Evolutionary conservation across 345 rosid species (phyloP).

Genomic region (Clausena lansium): DNA sequence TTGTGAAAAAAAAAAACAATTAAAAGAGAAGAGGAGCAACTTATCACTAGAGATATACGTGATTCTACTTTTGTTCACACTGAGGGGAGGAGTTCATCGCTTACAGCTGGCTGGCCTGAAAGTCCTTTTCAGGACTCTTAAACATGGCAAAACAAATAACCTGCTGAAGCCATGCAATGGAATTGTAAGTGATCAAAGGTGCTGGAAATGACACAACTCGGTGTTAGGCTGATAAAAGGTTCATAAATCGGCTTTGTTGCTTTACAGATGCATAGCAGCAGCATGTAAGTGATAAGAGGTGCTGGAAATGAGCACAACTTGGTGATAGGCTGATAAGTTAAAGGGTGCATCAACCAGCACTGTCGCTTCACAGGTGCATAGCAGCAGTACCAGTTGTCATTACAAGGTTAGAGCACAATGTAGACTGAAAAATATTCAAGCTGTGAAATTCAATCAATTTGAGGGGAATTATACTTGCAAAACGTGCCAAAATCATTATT

Average conservation of each 20-base stretch:
- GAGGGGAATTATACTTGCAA: not conserved
- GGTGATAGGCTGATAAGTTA: too few species aligned
- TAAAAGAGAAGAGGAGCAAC: too few species aligned
- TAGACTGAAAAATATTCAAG: not conserved
- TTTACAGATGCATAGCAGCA: too few species aligned
- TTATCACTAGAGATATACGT: not conserved
- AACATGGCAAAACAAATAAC: not conserved
- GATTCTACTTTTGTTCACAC: not conserved
- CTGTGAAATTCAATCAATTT: slow-evolving; percentile 2
- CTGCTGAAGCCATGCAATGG: not conserved
- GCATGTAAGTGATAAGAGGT: too few species aligned
- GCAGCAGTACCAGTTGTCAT: too few species aligned
- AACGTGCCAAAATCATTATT: too few species aligned
- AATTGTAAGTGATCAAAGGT: not conserved
- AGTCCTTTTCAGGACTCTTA: not conserved
- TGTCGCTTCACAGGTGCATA: too few species aligned
- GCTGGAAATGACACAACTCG: not conserved
- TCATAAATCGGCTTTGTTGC: too few species aligned
- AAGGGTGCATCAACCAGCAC: too few species aligned
- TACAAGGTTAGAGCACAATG: not conserved
- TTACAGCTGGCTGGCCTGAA: not conserved
- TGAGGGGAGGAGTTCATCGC: not conserved
- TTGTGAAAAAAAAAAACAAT: too few species aligned
- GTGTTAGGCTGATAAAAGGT: not conserved
- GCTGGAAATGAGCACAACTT: too few species aligned